Conservation (phyloP, 2,329 filamentous ascomycete genomes). For the Lachnellula arida region DNA sequence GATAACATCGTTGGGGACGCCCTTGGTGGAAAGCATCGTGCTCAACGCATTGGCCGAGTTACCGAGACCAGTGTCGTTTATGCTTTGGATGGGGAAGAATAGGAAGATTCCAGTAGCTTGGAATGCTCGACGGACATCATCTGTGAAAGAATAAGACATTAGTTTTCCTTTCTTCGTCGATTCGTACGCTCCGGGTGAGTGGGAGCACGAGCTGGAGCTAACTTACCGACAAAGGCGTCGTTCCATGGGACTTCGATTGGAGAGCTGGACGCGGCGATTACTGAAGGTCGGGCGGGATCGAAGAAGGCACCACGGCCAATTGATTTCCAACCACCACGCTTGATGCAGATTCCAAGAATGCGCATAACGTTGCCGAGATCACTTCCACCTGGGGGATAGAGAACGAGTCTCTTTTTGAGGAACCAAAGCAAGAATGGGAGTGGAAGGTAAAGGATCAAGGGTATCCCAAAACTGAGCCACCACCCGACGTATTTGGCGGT, state of each 20-base stretch:
- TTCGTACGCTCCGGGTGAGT: background rate
- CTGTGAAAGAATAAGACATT: slow-evolving; percentile 27
- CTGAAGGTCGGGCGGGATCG: slow-evolving; percentile 63
- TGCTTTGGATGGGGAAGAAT: slow-evolving; percentile 43
- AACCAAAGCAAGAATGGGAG: slow-evolving; percentile 48
- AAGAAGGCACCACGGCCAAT: slow-evolving; percentile 46
- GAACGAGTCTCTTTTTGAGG: slow-evolving; percentile 38
- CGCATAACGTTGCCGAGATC: slow-evolving; percentile 42
- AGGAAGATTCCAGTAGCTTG: slow-evolving; percentile 65
- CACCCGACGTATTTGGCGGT: slow-evolving; percentile 45
- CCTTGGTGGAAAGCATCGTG: slow-evolving; percentile 62
- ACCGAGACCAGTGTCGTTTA: slow-evolving; percentile 42
- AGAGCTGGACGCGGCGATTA: slow-evolving; percentile 47
- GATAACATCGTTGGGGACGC: slow-evolving; percentile 73
- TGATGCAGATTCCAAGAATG: slow-evolving; percentile 38
- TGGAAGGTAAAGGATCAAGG: slow-evolving; percentile 56
- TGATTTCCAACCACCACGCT: slow-evolving; percentile 53
- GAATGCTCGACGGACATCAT: slow-evolving; percentile 67
- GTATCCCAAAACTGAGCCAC: slow-evolving; percentile 42
- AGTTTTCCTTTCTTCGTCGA: background rate
- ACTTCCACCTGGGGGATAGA: slow-evolving; percentile 42
- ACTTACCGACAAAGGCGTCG: slow-evolving; percentile 61
- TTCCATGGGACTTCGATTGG: slow-evolving; percentile 74
- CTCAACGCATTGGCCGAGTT: slow-evolving; percentile 44
- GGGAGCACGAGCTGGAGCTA: background rate